phyloP scores from a whole-genome alignment of 192 early-diverging fungal genomes.

The Mortierella alpina region DNA sequence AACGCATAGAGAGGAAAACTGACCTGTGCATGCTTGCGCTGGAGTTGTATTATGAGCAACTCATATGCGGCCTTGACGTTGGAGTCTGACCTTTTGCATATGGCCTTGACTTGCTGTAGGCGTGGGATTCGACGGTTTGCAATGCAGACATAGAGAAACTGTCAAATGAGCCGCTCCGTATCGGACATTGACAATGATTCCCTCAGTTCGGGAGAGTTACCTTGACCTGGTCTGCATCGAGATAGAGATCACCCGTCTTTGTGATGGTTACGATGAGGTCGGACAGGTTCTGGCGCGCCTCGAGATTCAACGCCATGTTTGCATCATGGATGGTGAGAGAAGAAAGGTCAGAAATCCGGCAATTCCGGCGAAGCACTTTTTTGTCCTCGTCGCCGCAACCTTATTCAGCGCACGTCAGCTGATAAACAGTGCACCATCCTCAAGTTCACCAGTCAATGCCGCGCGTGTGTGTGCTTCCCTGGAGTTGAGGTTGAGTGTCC shows the following conservation, averaged over 20 bases:
- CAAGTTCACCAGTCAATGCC: too few relatives aligned
- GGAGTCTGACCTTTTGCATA: constrained; percentile 58
- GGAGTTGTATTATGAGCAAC: constrained; percentile 54
- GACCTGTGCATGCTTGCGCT: constrained; percentile 66
- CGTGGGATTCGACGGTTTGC: too few relatives aligned
- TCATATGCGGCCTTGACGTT: constrained; percentile 54
- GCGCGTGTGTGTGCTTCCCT: too few relatives aligned
- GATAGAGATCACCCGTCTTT: constrained; percentile 47
- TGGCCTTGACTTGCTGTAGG: constrained; percentile 55
- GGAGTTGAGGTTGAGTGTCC: too few relatives aligned
- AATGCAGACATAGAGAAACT: background rate
- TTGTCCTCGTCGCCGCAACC: too few relatives aligned
- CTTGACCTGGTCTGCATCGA: constrained; percentile 43
- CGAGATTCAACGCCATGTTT: constrained; percentile 27
- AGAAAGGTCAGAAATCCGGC: background rate
- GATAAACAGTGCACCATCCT: too few relatives aligned
- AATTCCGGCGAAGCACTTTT: too few relatives aligned
- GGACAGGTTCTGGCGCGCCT: constrained; percentile 35
- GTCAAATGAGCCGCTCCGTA: background rate
- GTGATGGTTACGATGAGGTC: constrained; percentile 30
- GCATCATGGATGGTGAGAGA: constrained; percentile 15
- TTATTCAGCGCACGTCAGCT: too few relatives aligned
- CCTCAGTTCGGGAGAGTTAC: background rate
- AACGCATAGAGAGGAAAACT: background rate
- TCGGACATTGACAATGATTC: too few relatives aligned